Percentiles rank a stretch among this genome's conserved stretches.
These are phyloP conservation scores for Penicillium waksmanii DNA, from an alignment of 495 filamentous ascomycete genomes.

Conservation along the genomic window DNA sequence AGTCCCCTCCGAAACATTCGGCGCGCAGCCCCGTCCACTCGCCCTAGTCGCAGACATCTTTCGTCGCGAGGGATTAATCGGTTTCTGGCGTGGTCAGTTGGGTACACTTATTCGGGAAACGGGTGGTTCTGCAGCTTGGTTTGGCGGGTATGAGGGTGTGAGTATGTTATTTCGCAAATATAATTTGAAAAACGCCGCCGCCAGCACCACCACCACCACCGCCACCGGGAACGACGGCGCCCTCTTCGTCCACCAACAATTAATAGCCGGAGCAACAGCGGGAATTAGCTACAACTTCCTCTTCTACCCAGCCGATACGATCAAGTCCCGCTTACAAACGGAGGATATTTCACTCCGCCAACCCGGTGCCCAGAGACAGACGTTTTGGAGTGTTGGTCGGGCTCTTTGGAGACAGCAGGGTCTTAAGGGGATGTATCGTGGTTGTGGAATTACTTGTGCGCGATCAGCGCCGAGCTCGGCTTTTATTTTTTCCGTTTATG, in stretches of 20 bases:
- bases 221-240: slow-evolving; percentile 5
- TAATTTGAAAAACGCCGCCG: slow-evolving; percentile 12
- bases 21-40: slow-evolving; percentile 50
- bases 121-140: slow-evolving; percentile 93
- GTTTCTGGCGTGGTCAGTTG: slow-evolving; percentile 94
- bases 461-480: slow-evolving; percentile 92
- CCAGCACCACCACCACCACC: slow-evolving; percentile 8
- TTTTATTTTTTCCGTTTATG: slow-evolving; percentile 94
- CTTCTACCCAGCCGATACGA: slow-evolving; percentile 95
- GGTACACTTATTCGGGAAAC: slow-evolving; percentile 94
- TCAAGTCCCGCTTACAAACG: slow-evolving; percentile 97
- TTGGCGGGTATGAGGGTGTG: slow-evolving; percentile 86
- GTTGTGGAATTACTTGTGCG: slow-evolving; percentile 90
- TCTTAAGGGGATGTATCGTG: slow-evolving; percentile 82
- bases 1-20: slow-evolving; percentile 59
- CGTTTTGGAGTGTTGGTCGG: slow-evolving; percentile 70
- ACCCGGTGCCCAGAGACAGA: slow-evolving; percentile 44
- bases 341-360: slow-evolving; percentile 59
- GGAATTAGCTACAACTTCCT: slow-evolving; percentile 95
- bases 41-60: slow-evolving; percentile 75
- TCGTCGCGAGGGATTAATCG: slow-evolving; percentile 74
- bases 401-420: slow-evolving; percentile 81
- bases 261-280: slow-evolving; percentile 84
- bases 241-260: slow-evolving; percentile 71
- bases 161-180: slow-evolving; percentile 63